Evolutionary conservation across 2,329 filamentous ascomycete species (phyloP), one percentile per base, ranked within the genome.

Genomic region (Aspergillus ruber): DNA sequence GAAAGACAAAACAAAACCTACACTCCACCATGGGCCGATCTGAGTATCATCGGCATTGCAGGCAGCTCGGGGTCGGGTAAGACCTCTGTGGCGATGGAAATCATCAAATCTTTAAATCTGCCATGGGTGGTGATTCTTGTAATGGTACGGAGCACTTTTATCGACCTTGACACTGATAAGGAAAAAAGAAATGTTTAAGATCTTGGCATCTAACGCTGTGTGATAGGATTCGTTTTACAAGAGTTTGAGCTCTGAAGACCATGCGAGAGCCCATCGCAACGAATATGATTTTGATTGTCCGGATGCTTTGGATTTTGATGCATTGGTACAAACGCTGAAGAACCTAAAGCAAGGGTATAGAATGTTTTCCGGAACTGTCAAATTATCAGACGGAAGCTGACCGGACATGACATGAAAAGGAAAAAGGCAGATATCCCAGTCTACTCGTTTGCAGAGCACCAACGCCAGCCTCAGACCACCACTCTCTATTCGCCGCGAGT

Each of bases 111-210:
- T 61, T 74, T 98, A 59, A 95, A 93, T 70, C 74, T 98, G 54
- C 93, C 93, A 48, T 98, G 93, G 91, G 93, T 98, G 52, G 90
- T 96, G 43, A 96, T 98, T 69, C 72, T 98, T 59, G 95, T 90
- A 38, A 97, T 98, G 85, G 89, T 91, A 78, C 74, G 36, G 33
- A 35, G 13, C 33, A 35, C n/a, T n/a, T n/a, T 7, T 36, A 20
- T 17, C 32, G 20, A 47, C n/a, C n/a, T n/a, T 45, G 35, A 59
- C 48, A 57, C n/a, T 17, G 48, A 36, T 36, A 41, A 38, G 41
- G 25, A 25, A 35, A 35, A 36, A 39, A 23, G 8, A 38, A 38
- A 18, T 23, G 21, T 6, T 6, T 21, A n/a, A 33, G 33, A 17
- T 15, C 25, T 38, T 42, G 45, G 36, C 36, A 18, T 56, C 55